phyloP scores from a whole-genome alignment of 2,329 filamentous ascomycete genomes.

The Lachnum nothofagi region DNA sequence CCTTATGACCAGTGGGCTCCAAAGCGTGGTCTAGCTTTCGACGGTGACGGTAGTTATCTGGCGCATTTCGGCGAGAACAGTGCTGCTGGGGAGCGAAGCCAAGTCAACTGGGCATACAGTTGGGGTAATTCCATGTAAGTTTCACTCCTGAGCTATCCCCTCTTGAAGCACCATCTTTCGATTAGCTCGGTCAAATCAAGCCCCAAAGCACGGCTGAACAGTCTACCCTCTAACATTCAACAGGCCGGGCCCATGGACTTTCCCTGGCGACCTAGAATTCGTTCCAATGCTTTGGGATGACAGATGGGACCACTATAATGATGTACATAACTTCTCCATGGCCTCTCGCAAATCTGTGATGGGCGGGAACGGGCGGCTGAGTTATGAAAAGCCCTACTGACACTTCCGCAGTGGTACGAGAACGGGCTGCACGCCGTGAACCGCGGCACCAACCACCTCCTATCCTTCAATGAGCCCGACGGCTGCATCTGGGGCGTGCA shows the following conservation, averaged over 20 bases:
- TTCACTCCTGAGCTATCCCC: background rate
- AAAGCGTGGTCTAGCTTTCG: constrained; percentile 10
- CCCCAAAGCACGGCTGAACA: too few species aligned
- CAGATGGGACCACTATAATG: background rate
- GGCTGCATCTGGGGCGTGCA: background rate
- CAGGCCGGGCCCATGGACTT: too few species aligned
- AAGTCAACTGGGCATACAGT: constrained; percentile 10
- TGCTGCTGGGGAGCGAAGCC: background rate
- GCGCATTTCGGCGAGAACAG: background rate
- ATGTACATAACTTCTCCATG: background rate
- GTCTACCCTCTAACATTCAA: too few species aligned
- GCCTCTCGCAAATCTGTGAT: too few species aligned
- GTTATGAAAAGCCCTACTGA: background rate
- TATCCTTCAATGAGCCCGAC: constrained; percentile 8
- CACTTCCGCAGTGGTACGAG: background rate
- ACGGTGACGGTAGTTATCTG: background rate
- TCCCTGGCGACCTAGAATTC: constrained; percentile 3
- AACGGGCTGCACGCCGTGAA: background rate
- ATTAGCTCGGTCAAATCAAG: background rate
- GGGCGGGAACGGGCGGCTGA: too few species aligned
- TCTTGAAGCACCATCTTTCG: too few species aligned
- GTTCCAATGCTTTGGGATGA: constrained; percentile 9
- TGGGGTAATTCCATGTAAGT: background rate
- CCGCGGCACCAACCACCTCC: constrained; percentile 1
- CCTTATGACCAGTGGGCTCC: background rate